A percentile compares a stretch with the other conserved stretches of the same genome.
Conservation (phyloP, 1,284 basidiomycete genomes). For the Tranzscheliella williamsii region DNA sequence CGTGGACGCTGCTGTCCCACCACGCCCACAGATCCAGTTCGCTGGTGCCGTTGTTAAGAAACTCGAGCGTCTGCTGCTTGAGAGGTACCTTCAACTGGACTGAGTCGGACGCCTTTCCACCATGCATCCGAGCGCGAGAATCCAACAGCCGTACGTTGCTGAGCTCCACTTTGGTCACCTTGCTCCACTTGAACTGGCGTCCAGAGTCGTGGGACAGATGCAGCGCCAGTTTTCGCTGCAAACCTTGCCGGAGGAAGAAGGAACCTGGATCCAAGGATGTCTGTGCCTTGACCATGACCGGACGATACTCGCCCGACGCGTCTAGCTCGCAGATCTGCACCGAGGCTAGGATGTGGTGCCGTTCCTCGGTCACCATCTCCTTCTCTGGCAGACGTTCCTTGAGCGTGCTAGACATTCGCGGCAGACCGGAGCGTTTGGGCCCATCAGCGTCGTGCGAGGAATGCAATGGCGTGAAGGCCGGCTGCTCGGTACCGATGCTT, state of each 20-base stretch:
- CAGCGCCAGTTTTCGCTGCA: conserved; percentile 81
- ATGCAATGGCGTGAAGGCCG: conserved; percentile 18
- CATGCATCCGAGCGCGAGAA: conserved; percentile 76
- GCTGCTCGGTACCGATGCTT: not conserved
- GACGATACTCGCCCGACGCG: conserved; percentile 78
- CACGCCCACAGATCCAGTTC: conserved; percentile 60
- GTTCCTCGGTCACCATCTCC: conserved; percentile 84
- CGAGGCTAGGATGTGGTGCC: conserved; percentile 84
- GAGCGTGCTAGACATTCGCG: conserved; percentile 11
- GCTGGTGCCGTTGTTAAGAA: conserved; percentile 44
- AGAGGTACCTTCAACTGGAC: conserved; percentile 35
- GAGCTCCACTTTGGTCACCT: conserved; percentile 75
- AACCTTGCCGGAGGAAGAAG: conserved; percentile 86
- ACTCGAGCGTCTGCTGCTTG: conserved; percentile 47
- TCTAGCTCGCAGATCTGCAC: conserved; percentile 84
- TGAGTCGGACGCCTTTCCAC: conserved; percentile 65
- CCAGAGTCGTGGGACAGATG: conserved; percentile 85
- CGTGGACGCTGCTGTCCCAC: conserved; percentile 95
- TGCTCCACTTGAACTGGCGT: conserved; percentile 80
- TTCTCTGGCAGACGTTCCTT: conserved; percentile 71
- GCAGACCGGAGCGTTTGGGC: not conserved
- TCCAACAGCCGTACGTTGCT: conserved; percentile 85
- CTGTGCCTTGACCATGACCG: conserved; percentile 79
- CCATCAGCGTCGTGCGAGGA: conserved; percentile 1
- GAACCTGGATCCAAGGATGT: conserved; percentile 80